These are phyloP conservation scores for Escovopsis sp. DNA, from an alignment of 2,329 filamentous ascomycete species.

Conservation along the genomic window DNA sequence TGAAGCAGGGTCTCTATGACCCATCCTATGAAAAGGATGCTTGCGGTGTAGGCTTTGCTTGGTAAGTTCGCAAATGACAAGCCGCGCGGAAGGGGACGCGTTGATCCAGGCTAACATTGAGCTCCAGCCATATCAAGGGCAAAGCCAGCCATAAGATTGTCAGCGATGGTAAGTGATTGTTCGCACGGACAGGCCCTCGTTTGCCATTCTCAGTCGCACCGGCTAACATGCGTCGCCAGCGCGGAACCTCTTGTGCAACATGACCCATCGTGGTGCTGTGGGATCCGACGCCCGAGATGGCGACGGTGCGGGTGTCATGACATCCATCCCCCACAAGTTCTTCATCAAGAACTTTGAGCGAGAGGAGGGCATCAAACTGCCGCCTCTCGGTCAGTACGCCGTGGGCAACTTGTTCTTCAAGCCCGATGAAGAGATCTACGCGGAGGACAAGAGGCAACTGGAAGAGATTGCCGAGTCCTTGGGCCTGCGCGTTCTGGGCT, in stretches of 20 bases:
- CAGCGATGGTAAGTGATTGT: slow-evolving; percentile 67
- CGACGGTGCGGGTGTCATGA: slow-evolving; percentile 98
- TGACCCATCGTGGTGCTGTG: slow-evolving; percentile 98
- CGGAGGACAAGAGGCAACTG: slow-evolving; percentile 82
- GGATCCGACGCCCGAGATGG: slow-evolving; percentile 96
- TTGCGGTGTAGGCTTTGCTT: slow-evolving; percentile 97
- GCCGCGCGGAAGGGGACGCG: too few relatives aligned
- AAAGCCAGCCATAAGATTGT: slow-evolving; percentile 95
- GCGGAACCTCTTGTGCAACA: slow-evolving; percentile 92
- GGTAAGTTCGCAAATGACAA: slow-evolving; percentile 47
- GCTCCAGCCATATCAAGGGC: slow-evolving; percentile 89
- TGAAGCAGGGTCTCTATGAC: slow-evolving; percentile 98
- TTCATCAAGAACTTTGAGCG: slow-evolving; percentile 97
- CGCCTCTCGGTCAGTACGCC: slow-evolving; percentile 82
- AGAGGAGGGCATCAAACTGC: slow-evolving; percentile 76
- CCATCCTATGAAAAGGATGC: slow-evolving; percentile 96
- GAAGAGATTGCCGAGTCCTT: slow-evolving; percentile 83
- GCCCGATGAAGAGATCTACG: slow-evolving; percentile 77
- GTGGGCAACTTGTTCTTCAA: slow-evolving; percentile 98
- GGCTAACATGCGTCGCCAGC: slow-evolving; percentile 31
- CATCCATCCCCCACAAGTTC: slow-evolving; percentile 94
- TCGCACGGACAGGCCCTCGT: too few relatives aligned
- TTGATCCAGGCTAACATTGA: too few relatives aligned
- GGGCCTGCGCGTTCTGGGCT: slow-evolving; percentile 80
- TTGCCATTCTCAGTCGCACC: background rate